Percentiles rank a stretch among this genome's conserved stretches.
These are phyloP conservation scores for Xylaria sp. DNA, from an alignment of 2,329 filamentous ascomycete species.

Conservation along the genomic window DNA sequence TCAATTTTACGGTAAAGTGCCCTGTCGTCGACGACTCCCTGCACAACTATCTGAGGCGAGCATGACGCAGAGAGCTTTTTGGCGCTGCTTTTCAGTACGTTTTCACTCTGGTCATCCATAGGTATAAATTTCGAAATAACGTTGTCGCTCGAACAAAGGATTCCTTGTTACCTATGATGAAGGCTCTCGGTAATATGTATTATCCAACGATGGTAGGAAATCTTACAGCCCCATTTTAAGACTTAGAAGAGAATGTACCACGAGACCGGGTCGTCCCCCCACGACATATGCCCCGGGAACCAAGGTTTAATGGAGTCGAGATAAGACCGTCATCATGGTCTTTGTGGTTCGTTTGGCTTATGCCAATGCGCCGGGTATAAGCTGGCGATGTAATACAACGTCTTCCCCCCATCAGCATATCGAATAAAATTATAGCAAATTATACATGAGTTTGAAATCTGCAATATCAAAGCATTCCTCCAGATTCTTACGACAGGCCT, in stretches of 20 bases:
- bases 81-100: background rate
- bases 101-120: background rate
- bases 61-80: background rate
- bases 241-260: background rate
- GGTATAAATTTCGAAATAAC: background rate
- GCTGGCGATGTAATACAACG: conserved; percentile 6
- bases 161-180: background rate
- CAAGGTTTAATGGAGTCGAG: background rate
- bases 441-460: background rate
- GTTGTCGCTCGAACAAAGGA: background rate
- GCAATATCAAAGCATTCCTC: background rate
- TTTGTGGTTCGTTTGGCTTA: background rate
- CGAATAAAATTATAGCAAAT: background rate
- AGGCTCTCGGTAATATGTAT: no score
- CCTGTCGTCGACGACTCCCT: background rate
- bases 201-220: background rate
- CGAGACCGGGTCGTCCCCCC: background rate
- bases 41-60: background rate
- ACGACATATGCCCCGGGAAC: background rate
- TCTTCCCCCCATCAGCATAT: background rate
- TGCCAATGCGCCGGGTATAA: background rate
- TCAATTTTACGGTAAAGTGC: conserved; percentile 61
- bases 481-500: background rate
- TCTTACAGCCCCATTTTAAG: background rate
- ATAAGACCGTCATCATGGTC: background rate